Evolutionary conservation across 2,329 filamentous ascomycete genomes (phyloP).

Genomic region (Aspergillus chevalieri): DNA sequence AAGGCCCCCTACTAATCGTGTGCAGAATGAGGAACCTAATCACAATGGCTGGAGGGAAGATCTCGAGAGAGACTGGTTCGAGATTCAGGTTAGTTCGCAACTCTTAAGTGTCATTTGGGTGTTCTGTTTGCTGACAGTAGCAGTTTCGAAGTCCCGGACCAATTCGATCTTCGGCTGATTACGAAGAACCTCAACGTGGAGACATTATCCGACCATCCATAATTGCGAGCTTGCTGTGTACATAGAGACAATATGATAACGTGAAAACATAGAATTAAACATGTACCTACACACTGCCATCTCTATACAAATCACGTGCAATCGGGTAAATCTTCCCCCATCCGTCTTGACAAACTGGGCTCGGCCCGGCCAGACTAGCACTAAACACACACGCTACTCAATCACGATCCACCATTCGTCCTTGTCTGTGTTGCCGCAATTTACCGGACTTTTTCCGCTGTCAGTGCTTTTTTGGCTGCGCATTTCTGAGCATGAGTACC

Average conservation of each 20-base stretch:
- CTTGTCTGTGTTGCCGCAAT: too few relatives aligned
- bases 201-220: conserved; percentile 13
- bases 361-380: too few relatives aligned
- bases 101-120: neutral
- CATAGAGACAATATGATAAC: neutral
- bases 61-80: conserved; percentile 4
- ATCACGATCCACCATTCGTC: too few relatives aligned
- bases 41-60: conserved; percentile 8
- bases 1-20: neutral
- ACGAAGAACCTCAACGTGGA: conserved; percentile 10
- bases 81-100: conserved; percentile 8
- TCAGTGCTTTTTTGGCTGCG: too few relatives aligned
- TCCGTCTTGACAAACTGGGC: too few relatives aligned
- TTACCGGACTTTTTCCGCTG: too few relatives aligned
- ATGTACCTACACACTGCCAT: too few relatives aligned
- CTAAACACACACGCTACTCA: too few relatives aligned
- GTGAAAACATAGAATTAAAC: too few relatives aligned
- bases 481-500: too few relatives aligned
- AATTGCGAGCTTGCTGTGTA: neutral
- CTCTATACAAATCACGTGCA: too few relatives aligned
- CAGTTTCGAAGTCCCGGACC: conserved; percentile 7
- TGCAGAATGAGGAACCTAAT: conserved; percentile 10
- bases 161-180: conserved; percentile 11
- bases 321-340: too few relatives aligned
- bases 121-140: neutral